phyloP scores from a whole-genome alignment of 768 basidiomycete genomes.

The Hypholoma fasciculare region DNA sequence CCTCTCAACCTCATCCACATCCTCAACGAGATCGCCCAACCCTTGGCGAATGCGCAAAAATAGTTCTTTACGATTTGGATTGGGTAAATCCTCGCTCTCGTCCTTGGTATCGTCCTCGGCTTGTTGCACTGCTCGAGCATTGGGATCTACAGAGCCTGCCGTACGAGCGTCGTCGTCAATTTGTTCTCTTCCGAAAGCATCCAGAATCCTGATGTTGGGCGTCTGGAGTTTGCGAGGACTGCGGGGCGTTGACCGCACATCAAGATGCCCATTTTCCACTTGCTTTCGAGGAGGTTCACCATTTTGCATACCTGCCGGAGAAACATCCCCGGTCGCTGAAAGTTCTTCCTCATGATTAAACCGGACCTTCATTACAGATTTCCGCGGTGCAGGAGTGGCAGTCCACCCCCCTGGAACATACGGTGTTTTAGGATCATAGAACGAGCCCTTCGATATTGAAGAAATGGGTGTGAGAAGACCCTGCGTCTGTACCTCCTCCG shows the following conservation, averaged over 20 bases:
- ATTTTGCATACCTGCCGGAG: neutral
- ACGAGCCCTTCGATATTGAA: conserved; percentile 49
- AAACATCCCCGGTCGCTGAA: neutral
- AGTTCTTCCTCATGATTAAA: conserved; percentile 50
- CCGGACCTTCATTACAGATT: conserved; percentile 69
- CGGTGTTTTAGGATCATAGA: conserved; percentile 56
- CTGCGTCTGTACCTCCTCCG: conserved; percentile 22
- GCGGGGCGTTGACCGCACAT: conserved; percentile 12
- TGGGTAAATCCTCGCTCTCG: conserved; percentile 12
- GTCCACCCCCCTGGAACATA: conserved; percentile 72
- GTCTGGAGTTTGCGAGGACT: conserved; percentile 17
- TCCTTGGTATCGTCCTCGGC: conserved; percentile 22
- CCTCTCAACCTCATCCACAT: conserved; percentile 60
- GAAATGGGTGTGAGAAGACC: conserved; percentile 47
- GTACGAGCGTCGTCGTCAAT: conserved; percentile 21
- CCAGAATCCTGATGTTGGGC: conserved; percentile 55
- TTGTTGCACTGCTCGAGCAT: conserved; percentile 21
- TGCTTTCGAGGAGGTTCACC: conserved; percentile 15
- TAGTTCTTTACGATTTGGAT: conserved; percentile 47
- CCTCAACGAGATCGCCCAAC: conserved; percentile 55
- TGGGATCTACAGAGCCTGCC: conserved; percentile 21
- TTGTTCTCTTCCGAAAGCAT: conserved; percentile 65
- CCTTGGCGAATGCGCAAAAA: conserved; percentile 58
- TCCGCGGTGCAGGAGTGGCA: conserved; percentile 54
- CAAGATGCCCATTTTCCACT: neutral